Evolutionary conservation across 306 rosid species (phyloP), one percentile per base, ranked within the genome.

Genomic region (Medicago truncatula): DNA sequence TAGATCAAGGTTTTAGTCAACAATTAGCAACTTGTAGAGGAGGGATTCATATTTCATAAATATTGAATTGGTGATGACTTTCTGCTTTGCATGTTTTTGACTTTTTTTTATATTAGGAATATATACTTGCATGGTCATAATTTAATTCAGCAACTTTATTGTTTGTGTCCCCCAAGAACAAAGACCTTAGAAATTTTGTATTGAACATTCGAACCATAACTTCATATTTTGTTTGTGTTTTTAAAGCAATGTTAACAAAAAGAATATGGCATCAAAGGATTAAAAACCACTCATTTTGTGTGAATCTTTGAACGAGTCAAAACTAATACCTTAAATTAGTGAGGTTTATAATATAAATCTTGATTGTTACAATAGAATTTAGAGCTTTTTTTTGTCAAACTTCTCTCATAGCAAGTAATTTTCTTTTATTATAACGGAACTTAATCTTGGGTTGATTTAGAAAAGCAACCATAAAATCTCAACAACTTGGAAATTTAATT

Each of bases 61-160:
- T 41, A 77, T 76, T 73, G 68, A 68, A 14, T 71, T 21, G 4
- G 4, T 44, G 6, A 11, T 44, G 41, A 17, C 70, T 73, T 69
- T 77, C 71, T 28, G 23, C 17, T 76, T 36, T 53, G 74, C 78
- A 44, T 68, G 69, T 15, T 46, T 34, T 80, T 70, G 81, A 75
- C 79, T 49, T 46, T 38, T 46, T 38, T 69, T 72, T 54, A 53
- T 41, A n/a, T 52, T 52, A 4, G 41, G 40, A 66, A 36, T 28
- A 14, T 56, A 31, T 28, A 68, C 57, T 28, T 13, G 25, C 73
- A 59, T 25, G 41, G 23, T 41, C 62, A 52, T 53, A 59, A 4
- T 74, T 54, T 58, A 69, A 36, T 23, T 57, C 63, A 1, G 1
- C n/a, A 21, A 3, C 31, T 57, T 23, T 57, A 18, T 56, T 2